Percentiles rank a stretch among this genome's conserved stretches.
Conservation (phyloP, 345 rosid species). For the Gossypioides kirkii region DNA sequence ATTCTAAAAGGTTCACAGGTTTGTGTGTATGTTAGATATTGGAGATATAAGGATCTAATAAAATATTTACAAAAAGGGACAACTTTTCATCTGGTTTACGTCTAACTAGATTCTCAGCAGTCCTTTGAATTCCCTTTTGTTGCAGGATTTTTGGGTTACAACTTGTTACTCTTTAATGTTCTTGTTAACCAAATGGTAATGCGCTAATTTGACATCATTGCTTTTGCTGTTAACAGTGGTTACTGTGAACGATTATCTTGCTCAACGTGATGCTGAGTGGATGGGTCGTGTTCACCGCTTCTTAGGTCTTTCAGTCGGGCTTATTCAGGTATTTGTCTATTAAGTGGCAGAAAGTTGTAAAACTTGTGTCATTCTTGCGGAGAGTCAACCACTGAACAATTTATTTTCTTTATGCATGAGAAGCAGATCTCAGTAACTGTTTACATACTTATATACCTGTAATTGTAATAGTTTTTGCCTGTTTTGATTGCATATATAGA, state of each 20-base stretch:
- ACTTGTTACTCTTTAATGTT: background rate
- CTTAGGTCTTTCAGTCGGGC: slow-evolving; percentile 94
- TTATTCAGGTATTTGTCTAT: slow-evolving; percentile 60
- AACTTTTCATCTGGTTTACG: slow-evolving; percentile 3
- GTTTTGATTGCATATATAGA: slow-evolving; percentile 39
- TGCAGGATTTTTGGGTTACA: background rate
- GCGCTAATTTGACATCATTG: background rate
- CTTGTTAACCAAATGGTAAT: background rate
- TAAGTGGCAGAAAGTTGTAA: background rate
- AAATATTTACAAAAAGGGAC: background rate
- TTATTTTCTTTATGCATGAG: slow-evolving; percentile 9
- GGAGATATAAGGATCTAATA: background rate
- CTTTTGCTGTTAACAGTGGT: slow-evolving; percentile 58
- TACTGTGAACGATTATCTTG: slow-evolving; percentile 93
- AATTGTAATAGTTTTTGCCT: background rate
- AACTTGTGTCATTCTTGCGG: background rate
- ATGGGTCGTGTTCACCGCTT: slow-evolving; percentile 96
- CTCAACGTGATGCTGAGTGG: slow-evolving; percentile 99
- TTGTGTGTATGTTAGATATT: background rate
- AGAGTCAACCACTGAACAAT: background rate
- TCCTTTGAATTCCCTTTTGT: background rate
- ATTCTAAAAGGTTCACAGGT: background rate
- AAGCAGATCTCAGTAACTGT: background rate
- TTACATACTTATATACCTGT: background rate
- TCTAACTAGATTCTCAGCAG: slow-evolving; percentile 7